Conservation (phyloP, 441 rosid species). For the Populus hybrid region DNA sequence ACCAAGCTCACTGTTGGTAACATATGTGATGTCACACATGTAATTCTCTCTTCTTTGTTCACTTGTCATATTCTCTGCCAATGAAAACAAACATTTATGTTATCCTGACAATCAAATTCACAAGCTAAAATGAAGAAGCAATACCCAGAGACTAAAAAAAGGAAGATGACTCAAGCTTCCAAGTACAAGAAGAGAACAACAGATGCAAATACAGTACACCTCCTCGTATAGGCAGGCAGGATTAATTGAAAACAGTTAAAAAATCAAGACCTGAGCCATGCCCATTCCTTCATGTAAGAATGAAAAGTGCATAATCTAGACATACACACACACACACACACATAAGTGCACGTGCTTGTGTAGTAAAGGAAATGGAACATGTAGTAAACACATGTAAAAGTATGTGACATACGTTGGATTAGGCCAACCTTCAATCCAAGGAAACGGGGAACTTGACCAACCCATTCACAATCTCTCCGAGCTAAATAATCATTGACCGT, state of each 20-base stretch:
- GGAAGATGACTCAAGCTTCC: too few relatives aligned
- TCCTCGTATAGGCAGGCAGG: too few relatives aligned
- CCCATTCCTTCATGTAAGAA: too few relatives aligned
- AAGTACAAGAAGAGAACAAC: too few relatives aligned
- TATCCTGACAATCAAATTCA: slow-evolving; percentile 9
- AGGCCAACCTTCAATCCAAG: slow-evolving; percentile 99
- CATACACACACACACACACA: not conserved
- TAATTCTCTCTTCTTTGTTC: slow-evolving; percentile 93
- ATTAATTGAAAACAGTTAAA: too few relatives aligned
- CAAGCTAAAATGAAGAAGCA: slow-evolving; percentile 2
- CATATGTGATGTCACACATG: slow-evolving; percentile 87
- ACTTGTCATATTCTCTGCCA: slow-evolving; percentile 86
- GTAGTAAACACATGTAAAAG: slow-evolving; percentile 21
- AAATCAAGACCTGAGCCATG: too few relatives aligned
- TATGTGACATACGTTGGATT: slow-evolving; percentile 85
- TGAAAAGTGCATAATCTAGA: too few relatives aligned
- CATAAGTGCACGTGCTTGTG: not conserved
- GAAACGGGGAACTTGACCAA: slow-evolving; percentile 97
- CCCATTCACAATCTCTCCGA: slow-evolving; percentile 97
- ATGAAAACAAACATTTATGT: slow-evolving; percentile 15
- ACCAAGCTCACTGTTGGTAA: slow-evolving; percentile 96
- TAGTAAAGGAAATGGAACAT: not conserved
- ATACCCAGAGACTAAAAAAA: not conserved
- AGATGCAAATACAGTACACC: too few relatives aligned
- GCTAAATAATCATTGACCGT: slow-evolving; percentile 96